Evolutionary conservation across 2,329 filamentous ascomycete genomes (phyloP).

Genomic region (Sarocladiaceae sp.): DNA sequence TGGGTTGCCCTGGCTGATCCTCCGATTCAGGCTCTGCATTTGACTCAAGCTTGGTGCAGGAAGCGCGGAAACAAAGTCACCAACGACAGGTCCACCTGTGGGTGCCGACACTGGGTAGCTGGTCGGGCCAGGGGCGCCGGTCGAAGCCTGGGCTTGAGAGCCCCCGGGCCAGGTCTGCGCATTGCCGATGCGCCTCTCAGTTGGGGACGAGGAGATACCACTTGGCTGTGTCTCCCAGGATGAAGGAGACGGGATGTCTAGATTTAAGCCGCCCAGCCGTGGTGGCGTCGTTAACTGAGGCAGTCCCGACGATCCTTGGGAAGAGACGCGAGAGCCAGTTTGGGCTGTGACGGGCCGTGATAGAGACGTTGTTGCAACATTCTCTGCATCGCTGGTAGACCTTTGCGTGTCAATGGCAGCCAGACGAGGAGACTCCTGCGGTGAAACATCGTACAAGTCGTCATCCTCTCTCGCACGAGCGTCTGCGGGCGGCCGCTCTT

Average conservation of each 20-base stretch:
- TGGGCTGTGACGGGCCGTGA: neutral
- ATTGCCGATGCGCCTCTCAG: constrained; percentile 27
- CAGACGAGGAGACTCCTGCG: constrained; percentile 35
- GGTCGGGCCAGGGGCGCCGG: constrained; percentile 11
- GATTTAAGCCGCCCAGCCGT: constrained; percentile 16
- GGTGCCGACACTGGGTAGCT: constrained; percentile 40
- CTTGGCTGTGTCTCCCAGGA: constrained; percentile 11
- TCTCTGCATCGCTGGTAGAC: neutral
- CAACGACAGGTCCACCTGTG: constrained; percentile 23
- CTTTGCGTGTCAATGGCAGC: constrained; percentile 6
- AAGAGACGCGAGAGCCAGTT: neutral
- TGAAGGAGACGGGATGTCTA: constrained; percentile 24
- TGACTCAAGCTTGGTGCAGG: constrained; percentile 36
- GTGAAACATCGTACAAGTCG: constrained; percentile 44
- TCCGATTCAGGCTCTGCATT: constrained; percentile 30
- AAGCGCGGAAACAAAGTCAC: constrained; percentile 31
- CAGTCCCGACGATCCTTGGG: neutral
- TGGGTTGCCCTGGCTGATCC: constrained; percentile 32
- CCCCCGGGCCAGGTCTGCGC: constrained; percentile 44
- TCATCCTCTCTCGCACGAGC: constrained; percentile 21
- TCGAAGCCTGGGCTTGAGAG: constrained; percentile 11
- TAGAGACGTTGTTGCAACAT: neutral
- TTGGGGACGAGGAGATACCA: constrained; percentile 11
- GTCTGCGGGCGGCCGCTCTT: constrained; percentile 9
- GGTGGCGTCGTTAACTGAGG: neutral